Base-by-base conservation (phyloP, 768 basidiomycete species). In the Mycena metata region DNA sequence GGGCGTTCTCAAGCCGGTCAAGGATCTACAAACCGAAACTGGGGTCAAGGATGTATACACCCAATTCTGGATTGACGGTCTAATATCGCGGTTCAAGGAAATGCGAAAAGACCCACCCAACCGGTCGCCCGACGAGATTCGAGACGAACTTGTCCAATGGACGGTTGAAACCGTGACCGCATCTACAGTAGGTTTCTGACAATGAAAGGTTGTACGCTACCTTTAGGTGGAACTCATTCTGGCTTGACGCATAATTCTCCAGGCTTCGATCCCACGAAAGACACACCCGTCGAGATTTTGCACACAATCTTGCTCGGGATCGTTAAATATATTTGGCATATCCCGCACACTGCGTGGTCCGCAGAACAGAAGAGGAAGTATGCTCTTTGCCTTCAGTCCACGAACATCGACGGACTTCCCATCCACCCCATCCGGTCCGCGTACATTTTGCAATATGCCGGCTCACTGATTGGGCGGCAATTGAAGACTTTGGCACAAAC, bases 401-500 rank as follows among this genome's bases (percentile, higher is more conserved):
- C 83, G 0, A 54, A 78, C 35, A 73, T 68, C 13, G 46, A 70
- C 21, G 82, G 79, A 0, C 74, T 81, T 8, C 73, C 74, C 0
- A 69, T 80, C 11, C 81, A 72, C 6, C 33, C 77, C 5, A 79
- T 87, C 23, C 77, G 78, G 21, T 81, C 82, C 0, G 69, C 71
- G 1, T 85, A 84, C 67, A 83, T 85, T 23, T 78, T 82, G 70
- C 82, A 85, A 49, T 85, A 85, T 66, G 71, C 74, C 0, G 83
- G 82, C 58, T 80, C 79, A 0, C 74, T 86, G 1, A 30, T 30
- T 6, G 30, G 30, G 30, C 30, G 30, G 30, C 30, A 30, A 30
- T 30, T 30, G 30, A 30, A 84, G 63, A 80, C 78, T 0, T 16
- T 85, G 0, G 72, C 71, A 5, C 83, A 85, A 70, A 75, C 78